These are phyloP conservation scores for Arachis monticola DNA, from an alignment of 331 rosid species.

Conservation along the genomic window DNA sequence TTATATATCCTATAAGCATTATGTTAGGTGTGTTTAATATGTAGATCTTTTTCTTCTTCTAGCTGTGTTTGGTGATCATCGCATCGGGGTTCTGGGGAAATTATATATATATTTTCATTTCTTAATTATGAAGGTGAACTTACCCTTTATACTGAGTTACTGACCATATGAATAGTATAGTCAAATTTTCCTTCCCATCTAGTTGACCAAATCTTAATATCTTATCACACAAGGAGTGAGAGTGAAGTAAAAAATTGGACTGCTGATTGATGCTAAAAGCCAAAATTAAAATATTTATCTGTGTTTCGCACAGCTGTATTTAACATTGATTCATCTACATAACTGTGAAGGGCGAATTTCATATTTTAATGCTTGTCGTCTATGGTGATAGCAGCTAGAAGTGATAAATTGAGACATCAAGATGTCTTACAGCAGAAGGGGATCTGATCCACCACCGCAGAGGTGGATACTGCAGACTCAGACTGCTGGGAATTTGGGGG, in stretches of 20 bases:
- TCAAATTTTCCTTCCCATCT: neutral
- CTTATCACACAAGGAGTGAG: neutral
- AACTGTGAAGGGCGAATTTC: too few relatives aligned
- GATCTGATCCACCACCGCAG: too few relatives aligned
- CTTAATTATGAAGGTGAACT: constrained; percentile 11
- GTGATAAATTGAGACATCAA: too few relatives aligned
- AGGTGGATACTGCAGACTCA: constrained; percentile 25
- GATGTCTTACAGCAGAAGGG: too few relatives aligned
- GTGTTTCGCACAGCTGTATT: neutral
- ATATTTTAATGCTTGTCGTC: too few relatives aligned
- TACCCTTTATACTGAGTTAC: neutral
- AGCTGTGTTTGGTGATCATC: neutral
- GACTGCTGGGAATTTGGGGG: constrained; percentile 73
- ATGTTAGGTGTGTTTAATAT: constrained; percentile 32
- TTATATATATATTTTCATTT: constrained; percentile 12
- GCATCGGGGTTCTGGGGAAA: constrained; percentile 25
- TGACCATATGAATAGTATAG: constrained; percentile 16
- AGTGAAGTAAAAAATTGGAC: neutral
- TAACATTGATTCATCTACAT: too few relatives aligned
- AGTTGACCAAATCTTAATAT: neutral
- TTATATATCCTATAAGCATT: neutral
- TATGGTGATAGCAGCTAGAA: too few relatives aligned
- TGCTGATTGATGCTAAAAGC: constrained; percentile 3
- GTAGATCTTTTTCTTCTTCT: constrained; percentile 14
- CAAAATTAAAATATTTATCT: constrained; percentile 18